A percentile compares a stretch with the other conserved stretches of the same genome.
Conservation (phyloP, 2,329 filamentous ascomycete genomes). For the Colletotrichum sp. region DNA sequence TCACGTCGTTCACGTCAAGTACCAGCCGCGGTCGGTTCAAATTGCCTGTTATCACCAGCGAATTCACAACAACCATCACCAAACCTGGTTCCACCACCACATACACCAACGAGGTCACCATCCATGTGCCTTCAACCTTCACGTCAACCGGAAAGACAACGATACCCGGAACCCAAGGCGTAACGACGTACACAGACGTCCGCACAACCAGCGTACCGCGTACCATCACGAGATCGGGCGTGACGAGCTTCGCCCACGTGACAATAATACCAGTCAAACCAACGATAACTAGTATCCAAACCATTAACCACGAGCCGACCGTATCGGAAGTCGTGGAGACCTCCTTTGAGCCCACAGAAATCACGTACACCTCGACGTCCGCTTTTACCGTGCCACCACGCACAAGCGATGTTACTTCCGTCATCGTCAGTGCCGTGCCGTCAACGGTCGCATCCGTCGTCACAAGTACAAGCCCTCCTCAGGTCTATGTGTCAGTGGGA, state of each 20-base stretch:
- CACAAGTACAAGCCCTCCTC: neutral
- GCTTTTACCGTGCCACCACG: neutral
- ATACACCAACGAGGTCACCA: neutral
- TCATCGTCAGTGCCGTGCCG: neutral
- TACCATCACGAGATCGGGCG: neutral
- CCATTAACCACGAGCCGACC: neutral
- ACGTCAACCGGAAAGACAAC: neutral
- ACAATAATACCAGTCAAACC: neutral
- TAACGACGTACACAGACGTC: neutral
- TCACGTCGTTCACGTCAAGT: neutral
- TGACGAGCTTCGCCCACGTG: neutral
- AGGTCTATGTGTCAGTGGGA: conserved; percentile 21
- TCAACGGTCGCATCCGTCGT: neutral
- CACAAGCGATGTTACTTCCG: neutral
- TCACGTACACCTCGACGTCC: neutral
- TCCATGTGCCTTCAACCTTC: neutral
- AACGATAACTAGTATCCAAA: neutral
- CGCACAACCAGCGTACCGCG: neutral
- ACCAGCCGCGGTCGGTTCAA: neutral
- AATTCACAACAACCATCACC: conserved; percentile 1
- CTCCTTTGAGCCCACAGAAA: neutral
- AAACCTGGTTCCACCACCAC: neutral
- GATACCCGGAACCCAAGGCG: neutral
- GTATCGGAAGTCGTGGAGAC: neutral
- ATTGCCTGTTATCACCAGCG: neutral